Evolutionary conservation across 2,329 filamentous ascomycete genomes (phyloP).

Genomic region (Fusarium pilosicola): DNA sequence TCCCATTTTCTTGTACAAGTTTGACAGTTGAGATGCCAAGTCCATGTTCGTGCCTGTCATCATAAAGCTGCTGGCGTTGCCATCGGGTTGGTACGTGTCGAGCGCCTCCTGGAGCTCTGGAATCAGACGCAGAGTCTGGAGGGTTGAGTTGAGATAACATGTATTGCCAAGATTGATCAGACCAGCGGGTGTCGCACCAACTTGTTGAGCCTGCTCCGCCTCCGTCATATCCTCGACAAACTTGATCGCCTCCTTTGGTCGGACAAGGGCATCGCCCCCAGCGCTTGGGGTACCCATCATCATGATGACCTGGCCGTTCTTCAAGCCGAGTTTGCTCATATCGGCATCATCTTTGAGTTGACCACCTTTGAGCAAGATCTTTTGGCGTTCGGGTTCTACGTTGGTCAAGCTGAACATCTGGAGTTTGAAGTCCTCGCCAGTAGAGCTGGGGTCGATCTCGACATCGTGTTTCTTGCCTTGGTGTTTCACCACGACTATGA

Average conservation of each 20-base stretch:
- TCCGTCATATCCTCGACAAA: conserved; percentile 99
- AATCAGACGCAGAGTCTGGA: conserved; percentile 89
- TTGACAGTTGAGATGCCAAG: conserved; percentile 79
- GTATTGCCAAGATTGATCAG: conserved; percentile 95
- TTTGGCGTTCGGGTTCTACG: conserved; percentile 95
- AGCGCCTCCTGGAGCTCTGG: conserved; percentile 90
- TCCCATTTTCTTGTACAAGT: conserved; percentile 89
- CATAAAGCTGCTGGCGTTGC: conserved; percentile 56
- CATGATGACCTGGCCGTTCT: conserved; percentile 88
- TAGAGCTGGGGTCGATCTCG: conserved; percentile 85
- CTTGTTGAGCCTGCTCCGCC: conserved; percentile 84
- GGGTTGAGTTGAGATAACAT: conserved; percentile 96
- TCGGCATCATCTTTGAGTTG: conserved; percentile 96
- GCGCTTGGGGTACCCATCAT: conserved; percentile 93
- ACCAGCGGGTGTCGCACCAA: conserved; percentile 87
- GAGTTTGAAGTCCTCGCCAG: conserved; percentile 93
- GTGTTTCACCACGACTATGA: conserved; percentile 88
- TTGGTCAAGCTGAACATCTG: conserved; percentile 95
- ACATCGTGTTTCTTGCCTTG: conserved; percentile 95
- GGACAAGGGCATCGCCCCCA: conserved; percentile 67
- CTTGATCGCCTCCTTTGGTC: conserved; percentile 83
- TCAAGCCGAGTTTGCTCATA: conserved; percentile 84
- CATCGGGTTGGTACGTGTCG: conserved; percentile 60
- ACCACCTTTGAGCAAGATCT: conserved; percentile 92
- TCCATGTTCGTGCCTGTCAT: conserved; percentile 63